Evolutionary conservation across 345 rosid genomes (phyloP), one percentile per base, ranked within the genome.

Genomic region (Brassica nigra): DNA sequence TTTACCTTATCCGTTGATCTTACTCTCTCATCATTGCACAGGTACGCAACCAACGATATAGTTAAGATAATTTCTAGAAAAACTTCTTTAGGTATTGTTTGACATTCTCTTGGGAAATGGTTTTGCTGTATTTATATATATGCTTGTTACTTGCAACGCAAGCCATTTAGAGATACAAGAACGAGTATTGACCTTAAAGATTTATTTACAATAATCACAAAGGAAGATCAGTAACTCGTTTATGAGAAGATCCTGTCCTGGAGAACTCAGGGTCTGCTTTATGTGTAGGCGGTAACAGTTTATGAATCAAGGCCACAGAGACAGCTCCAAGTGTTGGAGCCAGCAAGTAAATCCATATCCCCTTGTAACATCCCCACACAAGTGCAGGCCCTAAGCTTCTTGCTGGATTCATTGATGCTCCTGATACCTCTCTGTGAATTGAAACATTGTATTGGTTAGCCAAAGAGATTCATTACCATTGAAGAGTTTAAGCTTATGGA

Each of bases 361-460:
- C 42, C 59, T 80, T 82, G 67, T 77, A 88, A 59, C 82, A 49
- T 30, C 77, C 71, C 44, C 84, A 86, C 15, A 83, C 89, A 0
- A 85, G 71, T 12, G 87, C 89, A 14, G 91, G 91, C 0, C 88
- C 91, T 68, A 88, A 42, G 80, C 88, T 88, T 76, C 91, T 85
- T 44, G 92, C 92, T n/a, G 94, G 94, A 70, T 90, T 90, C 92
- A 90, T 88, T 4, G 94, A 90, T 36, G 94, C 92, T 58, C 94
- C 94, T 8, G 94, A 83, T 1, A 90, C 82, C 20, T 90, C 83
- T 70, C 92, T 89, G 85, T 65, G 8, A 66, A 7, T 10, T 62
- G 33, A 62, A 47, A 47, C 0, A 31, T 28, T 4, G 10, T 14
- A 28, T 12, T 71, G 28, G 52, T 78, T 78, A 71, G 52, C 68